Percentiles rank a stretch among this genome's conserved stretches.
phyloP scores from a whole-genome alignment of 2,329 filamentous ascomycete species.

The Polytolypa hystricis region DNA sequence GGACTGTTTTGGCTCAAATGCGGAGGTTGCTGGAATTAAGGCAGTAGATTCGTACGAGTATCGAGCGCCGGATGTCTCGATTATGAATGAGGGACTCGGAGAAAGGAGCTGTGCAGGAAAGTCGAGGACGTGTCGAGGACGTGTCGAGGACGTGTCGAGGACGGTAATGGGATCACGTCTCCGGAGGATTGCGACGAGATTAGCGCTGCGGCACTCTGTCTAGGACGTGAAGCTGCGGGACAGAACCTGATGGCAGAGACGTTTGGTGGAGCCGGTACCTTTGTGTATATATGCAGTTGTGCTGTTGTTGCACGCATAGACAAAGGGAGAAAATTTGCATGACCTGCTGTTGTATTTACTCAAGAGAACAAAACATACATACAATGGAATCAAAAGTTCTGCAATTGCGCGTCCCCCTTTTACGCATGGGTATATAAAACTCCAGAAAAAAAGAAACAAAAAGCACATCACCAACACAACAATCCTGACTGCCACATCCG shows the following conservation, averaged over 20 bases:
- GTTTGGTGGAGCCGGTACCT: neutral
- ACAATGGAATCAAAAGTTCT: too few relatives aligned
- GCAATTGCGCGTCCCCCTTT: too few relatives aligned
- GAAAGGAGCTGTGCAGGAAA: conserved; percentile 6
- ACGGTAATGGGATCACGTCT: neutral
- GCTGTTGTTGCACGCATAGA: too few relatives aligned
- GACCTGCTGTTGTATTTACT: too few relatives aligned
- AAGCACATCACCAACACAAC: too few relatives aligned
- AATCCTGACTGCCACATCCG: too few relatives aligned
- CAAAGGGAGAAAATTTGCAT: too few relatives aligned
- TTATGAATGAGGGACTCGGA: conserved; percentile 27
- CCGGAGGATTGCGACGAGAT: neutral
- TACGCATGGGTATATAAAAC: too few relatives aligned
- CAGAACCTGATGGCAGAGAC: neutral
- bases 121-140: conserved; percentile 3
- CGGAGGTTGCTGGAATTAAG: conserved; percentile 33
- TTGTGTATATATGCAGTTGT: neutral
- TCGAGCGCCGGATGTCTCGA: conserved; percentile 29
- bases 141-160: neutral
- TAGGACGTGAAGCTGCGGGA: too few relatives aligned
- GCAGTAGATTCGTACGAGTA: conserved; percentile 20
- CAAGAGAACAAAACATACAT: too few relatives aligned
- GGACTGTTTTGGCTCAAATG: conserved; percentile 37
- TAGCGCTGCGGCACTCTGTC: neutral
- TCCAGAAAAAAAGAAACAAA: too few relatives aligned